Base-by-base conservation (phyloP, 768 basidiomycete species). In the Lactarius sp. region DNA sequence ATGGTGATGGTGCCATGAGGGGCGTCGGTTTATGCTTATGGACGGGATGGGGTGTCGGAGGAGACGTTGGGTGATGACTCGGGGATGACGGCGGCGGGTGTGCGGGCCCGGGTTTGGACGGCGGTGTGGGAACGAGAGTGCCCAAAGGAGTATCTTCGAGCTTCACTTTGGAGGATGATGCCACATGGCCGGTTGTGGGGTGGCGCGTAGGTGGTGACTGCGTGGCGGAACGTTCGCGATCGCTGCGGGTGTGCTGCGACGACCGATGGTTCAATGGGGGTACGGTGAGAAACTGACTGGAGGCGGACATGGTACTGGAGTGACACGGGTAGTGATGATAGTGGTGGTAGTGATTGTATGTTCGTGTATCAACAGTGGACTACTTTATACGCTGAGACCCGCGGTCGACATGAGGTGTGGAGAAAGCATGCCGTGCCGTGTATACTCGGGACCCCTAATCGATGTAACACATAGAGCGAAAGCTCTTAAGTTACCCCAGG, bases 91-190 rank as follows among this genome's bases (percentile, higher is more conserved):
- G 10, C 41, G 14, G 27, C 27, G 12, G 41, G 41, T 41, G 4
- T 12, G 10, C 41, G 10, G 36, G 36, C 36, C 10, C 10, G 36
- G 36, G 10, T 18, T 18, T 27, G 37, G 22, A 2, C 16, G 53
- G 18, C 5, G 9, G 20, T 42, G 6, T 37, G 59, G 50, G 49
- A 59, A 18, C 13, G 18, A 34, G 6, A 1, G 16, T 55, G 33
- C 64, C 54, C 39, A 65, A 58, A 58, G 64, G 64, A 42, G 49
- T 65, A 52, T 65, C 59, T 31, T 65, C 64, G 34, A 65, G 47
- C 50, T 13, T 65, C 54, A 65, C 34, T 27, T 27, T 65, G 5
- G 64, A 65, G 53, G 64, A 65, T 31, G 64, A 60, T 12, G 64
- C 63, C 57, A 42, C 53, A 34, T 33, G 20, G 3, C 16, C 13